These are phyloP conservation scores for Nothophoma quercina DNA, from an alignment of 2,329 filamentous ascomycete genomes.

Conservation along the genomic window DNA sequence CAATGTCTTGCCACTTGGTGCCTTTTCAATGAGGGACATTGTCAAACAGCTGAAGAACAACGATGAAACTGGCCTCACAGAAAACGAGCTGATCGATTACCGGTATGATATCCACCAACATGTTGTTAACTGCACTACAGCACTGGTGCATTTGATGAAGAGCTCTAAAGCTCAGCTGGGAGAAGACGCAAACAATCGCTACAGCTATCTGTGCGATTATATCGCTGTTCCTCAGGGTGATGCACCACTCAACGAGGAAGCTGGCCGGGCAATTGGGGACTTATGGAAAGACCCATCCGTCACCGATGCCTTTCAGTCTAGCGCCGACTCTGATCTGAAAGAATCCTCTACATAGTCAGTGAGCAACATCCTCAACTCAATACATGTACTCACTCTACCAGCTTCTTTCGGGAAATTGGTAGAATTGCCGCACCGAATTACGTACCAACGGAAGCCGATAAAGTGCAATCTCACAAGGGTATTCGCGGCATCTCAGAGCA, in stretches of 20 bases:
- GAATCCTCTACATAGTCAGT: too few relatives aligned
- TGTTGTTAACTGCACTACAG: not conserved
- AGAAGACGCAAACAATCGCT: too few relatives aligned
- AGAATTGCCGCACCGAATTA: not conserved
- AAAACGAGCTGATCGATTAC: not conserved
- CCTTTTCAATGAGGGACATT: not conserved
- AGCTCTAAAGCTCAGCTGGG: too few relatives aligned
- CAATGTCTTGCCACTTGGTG: slow-evolving; percentile 4
- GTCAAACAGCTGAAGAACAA: slow-evolving; percentile 1
- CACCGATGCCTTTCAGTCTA: too few relatives aligned
- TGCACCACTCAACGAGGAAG: too few relatives aligned
- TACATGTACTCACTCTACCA: not conserved
- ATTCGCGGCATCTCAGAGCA: not conserved
- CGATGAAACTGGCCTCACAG: slow-evolving; percentile 1
- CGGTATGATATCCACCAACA: not conserved
- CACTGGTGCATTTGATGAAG: not conserved
- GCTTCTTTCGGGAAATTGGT: not conserved
- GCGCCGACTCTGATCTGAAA: too few relatives aligned
- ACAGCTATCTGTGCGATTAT: too few relatives aligned
- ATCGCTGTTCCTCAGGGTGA: too few relatives aligned
- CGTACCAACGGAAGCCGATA: slow-evolving; percentile 4
- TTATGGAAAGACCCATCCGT: too few relatives aligned
- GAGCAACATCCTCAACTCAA: too few relatives aligned
- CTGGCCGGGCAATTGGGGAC: too few relatives aligned
- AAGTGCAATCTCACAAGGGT: not conserved